phyloP scores from a whole-genome alignment of 2,329 filamentous ascomycete genomes.

The Aspergillus texensis region DNA sequence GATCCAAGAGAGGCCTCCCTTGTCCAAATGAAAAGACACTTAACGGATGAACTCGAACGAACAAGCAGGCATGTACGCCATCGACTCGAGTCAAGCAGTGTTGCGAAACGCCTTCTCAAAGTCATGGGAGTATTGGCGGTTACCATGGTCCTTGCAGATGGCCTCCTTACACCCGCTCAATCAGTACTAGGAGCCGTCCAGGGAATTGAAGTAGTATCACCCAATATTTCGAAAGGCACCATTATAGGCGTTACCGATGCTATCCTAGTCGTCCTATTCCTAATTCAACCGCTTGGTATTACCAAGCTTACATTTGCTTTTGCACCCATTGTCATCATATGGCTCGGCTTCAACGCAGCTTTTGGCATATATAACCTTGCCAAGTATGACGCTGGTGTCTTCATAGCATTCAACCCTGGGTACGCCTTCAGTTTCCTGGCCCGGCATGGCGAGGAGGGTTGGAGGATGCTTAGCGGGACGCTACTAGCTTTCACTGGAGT shows the following conservation, averaged over 20 bases:
- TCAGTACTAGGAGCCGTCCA: slow-evolving; percentile 61
- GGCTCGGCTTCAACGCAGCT: slow-evolving; percentile 54
- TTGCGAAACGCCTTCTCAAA: slow-evolving; percentile 53
- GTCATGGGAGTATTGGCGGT: slow-evolving; percentile 57
- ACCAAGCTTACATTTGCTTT: slow-evolving; percentile 52
- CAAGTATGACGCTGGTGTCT: slow-evolving; percentile 51
- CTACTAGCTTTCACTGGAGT: slow-evolving; percentile 75
- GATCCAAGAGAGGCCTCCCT: slow-evolving; percentile 54
- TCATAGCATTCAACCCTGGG: slow-evolving; percentile 56
- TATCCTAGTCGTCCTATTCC: slow-evolving; percentile 57
- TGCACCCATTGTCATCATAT: slow-evolving; percentile 60
- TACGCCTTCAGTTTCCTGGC: slow-evolving; percentile 55
- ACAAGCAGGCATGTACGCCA: slow-evolving; percentile 48
- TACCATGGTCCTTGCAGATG: slow-evolving; percentile 59
- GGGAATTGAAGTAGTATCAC: slow-evolving; percentile 52
- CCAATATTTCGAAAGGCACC: slow-evolving; percentile 49
- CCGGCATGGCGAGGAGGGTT: slow-evolving; percentile 54
- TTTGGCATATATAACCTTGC: slow-evolving; percentile 58
- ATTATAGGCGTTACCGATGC: slow-evolving; percentile 56
- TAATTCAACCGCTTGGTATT: slow-evolving; percentile 59
- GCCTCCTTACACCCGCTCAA: slow-evolving; percentile 59
- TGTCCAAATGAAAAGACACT: slow-evolving; percentile 51
- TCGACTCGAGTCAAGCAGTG: slow-evolving; percentile 50
- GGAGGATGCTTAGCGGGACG: slow-evolving; percentile 62
- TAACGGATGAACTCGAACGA: slow-evolving; percentile 47